Conservation (phyloP, 2,329 filamentous ascomycete genomes). For the Cyclaneusma minus region DNA sequence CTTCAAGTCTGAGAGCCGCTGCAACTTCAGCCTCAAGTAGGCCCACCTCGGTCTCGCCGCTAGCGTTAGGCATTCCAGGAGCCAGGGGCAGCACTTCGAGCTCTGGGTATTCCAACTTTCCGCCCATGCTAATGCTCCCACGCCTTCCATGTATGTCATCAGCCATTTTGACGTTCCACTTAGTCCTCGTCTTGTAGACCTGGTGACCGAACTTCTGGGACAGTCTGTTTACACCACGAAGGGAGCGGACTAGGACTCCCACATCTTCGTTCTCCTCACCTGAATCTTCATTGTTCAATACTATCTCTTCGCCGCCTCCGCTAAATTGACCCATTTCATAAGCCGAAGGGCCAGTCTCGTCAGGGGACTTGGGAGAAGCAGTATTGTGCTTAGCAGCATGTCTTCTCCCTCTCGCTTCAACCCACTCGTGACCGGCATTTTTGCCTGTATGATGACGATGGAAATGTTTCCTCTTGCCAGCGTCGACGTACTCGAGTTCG, state of each 20-base stretch:
- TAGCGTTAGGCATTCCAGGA: conserved; percentile 1
- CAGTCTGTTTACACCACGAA: too few species aligned
- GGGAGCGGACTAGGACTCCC: too few species aligned
- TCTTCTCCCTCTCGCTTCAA: too few species aligned
- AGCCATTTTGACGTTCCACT: background rate
- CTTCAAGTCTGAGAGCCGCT: background rate
- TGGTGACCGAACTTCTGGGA: conserved; percentile 1
- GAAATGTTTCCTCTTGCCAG: conserved; percentile 1
- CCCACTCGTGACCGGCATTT: too few species aligned
- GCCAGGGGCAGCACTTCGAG: conserved; percentile 13
- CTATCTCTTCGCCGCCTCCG: too few species aligned
- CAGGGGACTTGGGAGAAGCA: background rate
- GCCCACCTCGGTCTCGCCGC: conserved; percentile 2
- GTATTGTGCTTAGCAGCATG: too few species aligned
- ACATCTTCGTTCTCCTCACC: too few species aligned
- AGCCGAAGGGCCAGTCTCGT: too few species aligned
- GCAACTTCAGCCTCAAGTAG: conserved; percentile 2
- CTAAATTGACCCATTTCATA: too few species aligned
- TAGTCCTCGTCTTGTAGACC: conserved; percentile 3
- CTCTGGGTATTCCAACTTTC: conserved; percentile 14
- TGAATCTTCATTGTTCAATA: too few species aligned
- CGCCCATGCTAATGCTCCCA: conserved; percentile 11
- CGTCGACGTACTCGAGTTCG: background rate
- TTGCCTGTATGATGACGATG: conserved; percentile 1
- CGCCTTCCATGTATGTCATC: conserved; percentile 9